Evolutionary conservation across 2,329 filamentous ascomycete genomes (phyloP), one percentile per base, ranked within the genome.

Genomic region (Fusarium nisikadoi): DNA sequence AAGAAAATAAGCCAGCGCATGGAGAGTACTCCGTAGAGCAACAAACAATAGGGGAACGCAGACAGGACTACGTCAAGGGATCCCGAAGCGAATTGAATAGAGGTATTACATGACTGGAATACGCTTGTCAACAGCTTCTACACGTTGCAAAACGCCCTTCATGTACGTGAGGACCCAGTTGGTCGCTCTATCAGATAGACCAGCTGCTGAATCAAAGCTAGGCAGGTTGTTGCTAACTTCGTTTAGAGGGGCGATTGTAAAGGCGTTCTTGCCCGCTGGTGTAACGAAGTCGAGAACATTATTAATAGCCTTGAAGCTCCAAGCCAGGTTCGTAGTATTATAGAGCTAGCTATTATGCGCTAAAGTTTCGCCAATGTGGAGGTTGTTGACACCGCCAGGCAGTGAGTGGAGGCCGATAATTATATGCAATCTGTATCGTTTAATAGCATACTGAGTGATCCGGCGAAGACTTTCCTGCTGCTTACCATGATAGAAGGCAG

Each of bases 21-120:
- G 5, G 4, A 2, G 5, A 25, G 23, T 25, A 25, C 23, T 25
- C 23, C 1, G 46, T 9, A 5, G 2, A 4, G 27, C 17, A n/a
- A 6, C 29, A 31, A 17, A 8, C 5, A 27, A 20, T 45, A 12
- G 5, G 9, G 11, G 5, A 2, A 16, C 6, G 4, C 4, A 6
- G 13, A 47, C 9, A 17, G 7, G 4, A 29, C 7, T 16, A 47
- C 0, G 6, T n/a, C 7, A 17, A n/a, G 45, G 2, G 6, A n/a
- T 1, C 7, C 16, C 7, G 6, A 29, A 5, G 3, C 3, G 7
- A n/a, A 4, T 31, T 2, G 20, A 3, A 4, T 13, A 16, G 3
- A 3, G 7, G n/a, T 3, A 17, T 5, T 17, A 3, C 55, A 58
- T 58, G 5, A 58, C 43, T 17, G 55, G 55, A 12, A 39, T 58